Evolutionary conservation across 331 rosid genomes (phyloP).

Genomic region (Prunus yedoensis): DNA sequence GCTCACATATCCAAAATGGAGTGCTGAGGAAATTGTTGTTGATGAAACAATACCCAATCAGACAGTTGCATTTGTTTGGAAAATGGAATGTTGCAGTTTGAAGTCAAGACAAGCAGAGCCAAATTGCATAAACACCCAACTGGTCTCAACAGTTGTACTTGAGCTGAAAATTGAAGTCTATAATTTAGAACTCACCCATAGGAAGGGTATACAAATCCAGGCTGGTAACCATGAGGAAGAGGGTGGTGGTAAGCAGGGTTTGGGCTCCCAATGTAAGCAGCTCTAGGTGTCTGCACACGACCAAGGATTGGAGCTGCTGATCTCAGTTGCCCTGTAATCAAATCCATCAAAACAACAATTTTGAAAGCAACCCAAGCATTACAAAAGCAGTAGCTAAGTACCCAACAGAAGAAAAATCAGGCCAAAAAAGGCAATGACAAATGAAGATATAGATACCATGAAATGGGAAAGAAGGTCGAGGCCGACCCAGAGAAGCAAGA

Average conservation of each 20-base stretch:
- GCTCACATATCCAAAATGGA: neutral
- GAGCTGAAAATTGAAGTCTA: neutral
- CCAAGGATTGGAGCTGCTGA: constrained; percentile 15
- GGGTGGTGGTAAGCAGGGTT: constrained; percentile 28
- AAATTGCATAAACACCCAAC: constrained; percentile 10
- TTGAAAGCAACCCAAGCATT: neutral
- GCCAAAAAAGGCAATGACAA: neutral
- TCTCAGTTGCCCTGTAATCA: constrained; percentile 17
- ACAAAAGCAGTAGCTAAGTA: neutral
- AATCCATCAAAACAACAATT: neutral
- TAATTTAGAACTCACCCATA: constrained; percentile 24
- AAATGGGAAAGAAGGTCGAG: constrained; percentile 14
- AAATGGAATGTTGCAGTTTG: neutral
- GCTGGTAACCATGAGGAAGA: constrained; percentile 25
- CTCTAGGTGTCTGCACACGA: constrained; percentile 19
- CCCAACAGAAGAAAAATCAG: neutral
- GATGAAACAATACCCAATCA: neutral
- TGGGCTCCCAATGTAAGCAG: constrained; percentile 20
- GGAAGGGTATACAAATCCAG: constrained; percentile 21
- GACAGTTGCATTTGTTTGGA: neutral
- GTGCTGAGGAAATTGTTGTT: neutral
- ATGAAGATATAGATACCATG: neutral
- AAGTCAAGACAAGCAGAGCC: neutral
- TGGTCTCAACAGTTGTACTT: neutral
- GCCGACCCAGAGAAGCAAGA: constrained; percentile 26